Conservation (phyloP, 345 rosid species). For the Turritis glabra region DNA sequence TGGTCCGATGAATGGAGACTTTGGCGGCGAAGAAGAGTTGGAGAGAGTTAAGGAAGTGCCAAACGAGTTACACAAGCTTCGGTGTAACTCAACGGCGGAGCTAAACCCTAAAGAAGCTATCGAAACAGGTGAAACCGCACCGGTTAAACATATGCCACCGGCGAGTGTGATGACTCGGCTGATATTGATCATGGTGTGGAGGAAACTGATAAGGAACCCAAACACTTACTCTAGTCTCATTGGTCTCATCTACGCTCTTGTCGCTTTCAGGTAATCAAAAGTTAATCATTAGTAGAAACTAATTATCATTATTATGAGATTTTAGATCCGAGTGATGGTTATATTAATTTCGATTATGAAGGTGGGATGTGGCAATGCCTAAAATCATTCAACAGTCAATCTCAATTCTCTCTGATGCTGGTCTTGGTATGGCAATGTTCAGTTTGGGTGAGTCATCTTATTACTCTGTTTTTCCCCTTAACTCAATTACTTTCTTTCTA, state of each 20-base stretch:
- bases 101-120: slow-evolving; percentile 62
- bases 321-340: background rate
- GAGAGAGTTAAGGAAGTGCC: slow-evolving; percentile 49
- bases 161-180: slow-evolving; percentile 90
- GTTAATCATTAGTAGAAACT: background rate
- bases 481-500: background rate
- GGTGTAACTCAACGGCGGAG: slow-evolving; percentile 68
- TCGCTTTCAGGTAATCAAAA: slow-evolving; percentile 57
- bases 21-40: slow-evolving; percentile 49
- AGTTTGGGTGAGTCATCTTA: slow-evolving; percentile 68
- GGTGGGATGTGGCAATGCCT: slow-evolving; percentile 76
- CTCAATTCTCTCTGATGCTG: slow-evolving; percentile 83
- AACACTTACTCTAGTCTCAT: slow-evolving; percentile 89
- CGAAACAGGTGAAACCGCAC: slow-evolving; percentile 41
- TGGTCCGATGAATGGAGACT: slow-evolving; percentile 47
- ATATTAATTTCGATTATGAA: background rate
- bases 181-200: slow-evolving; percentile 91
- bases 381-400: slow-evolving; percentile 69
- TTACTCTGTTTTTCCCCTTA: background rate
- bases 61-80: slow-evolving; percentile 49
- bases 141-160: slow-evolving; percentile 79
- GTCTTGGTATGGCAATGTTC: slow-evolving; percentile 99
- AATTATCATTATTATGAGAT: background rate
- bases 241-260: slow-evolving; percentile 88
- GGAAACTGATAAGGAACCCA: slow-evolving; percentile 89